Base-by-base conservation (phyloP, 2,329 filamentous ascomycete genomes). In the Alternaria sp. region DNA sequence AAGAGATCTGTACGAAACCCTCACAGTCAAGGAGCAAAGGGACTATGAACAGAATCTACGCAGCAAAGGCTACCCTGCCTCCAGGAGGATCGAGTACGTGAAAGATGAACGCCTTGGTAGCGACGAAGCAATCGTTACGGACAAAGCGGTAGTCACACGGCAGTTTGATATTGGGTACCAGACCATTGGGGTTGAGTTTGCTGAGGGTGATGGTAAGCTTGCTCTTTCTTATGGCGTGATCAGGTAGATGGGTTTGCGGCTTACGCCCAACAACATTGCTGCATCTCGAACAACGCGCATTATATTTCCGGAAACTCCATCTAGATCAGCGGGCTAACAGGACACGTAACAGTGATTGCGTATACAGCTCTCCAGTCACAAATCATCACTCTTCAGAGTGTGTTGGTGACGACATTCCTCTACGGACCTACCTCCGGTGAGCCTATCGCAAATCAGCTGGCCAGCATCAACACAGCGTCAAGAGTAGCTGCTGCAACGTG, bases 341-440 rank as follows among this genome's bases (percentile, higher is more conserved):
- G 40, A 51, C 7, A 54, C 10, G 2, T n/a, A 28, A 11, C 38
- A 78, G 76, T 74, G 8, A 59, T 71, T 32, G 69, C 75, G 16
- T 73, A 78, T 53, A 70, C 70, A 11, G 73, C 65, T 5, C 67
- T 78, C 11, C 76, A 78, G 51, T 71, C 73, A 4, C 72, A 78
- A 40, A 76, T 78, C 43, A 78, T 78, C n/a, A 67, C 64, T 9
- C 68, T 78, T 2, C 76, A 78, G 55, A 72, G 67, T 11, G 67
- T 71, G 2, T 56, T 78, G 14, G 69, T 78, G 10, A 72, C 66
- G 1, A 77, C 71, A 2, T 76, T 77, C 54, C 64, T 78, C 2
- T 78, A 78, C 54, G 76, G 76, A 7, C 76, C 76, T 20, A 73
- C 73, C 10, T 77, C 74, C 10, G 57, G 64, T 5, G 70, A 77